phyloP scores from a whole-genome alignment of 495 filamentous ascomycete species.

The Penicillium nucicola region DNA sequence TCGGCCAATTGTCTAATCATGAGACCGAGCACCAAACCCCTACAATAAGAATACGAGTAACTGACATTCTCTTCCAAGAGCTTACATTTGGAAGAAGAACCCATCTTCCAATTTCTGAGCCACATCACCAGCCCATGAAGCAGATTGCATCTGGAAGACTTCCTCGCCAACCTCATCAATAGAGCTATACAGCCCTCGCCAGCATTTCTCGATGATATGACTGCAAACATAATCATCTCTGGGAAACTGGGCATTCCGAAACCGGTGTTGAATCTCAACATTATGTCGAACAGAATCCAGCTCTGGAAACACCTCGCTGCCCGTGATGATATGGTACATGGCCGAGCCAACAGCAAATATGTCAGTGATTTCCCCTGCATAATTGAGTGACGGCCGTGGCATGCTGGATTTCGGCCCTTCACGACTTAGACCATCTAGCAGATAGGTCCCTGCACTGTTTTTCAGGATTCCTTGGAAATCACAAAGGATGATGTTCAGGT shows the following conservation, averaged over 20 bases:
- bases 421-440: slow-evolving; percentile 11
- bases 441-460: not conserved
- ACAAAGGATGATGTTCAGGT: slow-evolving; percentile 10
- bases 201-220: slow-evolving; percentile 11
- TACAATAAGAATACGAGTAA: not conserved
- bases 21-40: not conserved
- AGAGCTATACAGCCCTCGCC: slow-evolving; percentile 5
- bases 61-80: no score
- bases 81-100: no score
- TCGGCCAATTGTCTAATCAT: not conserved
- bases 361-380: slow-evolving; percentile 15
- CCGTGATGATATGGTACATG: slow-evolving; percentile 18
- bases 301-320: slow-evolving; percentile 19
- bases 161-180: slow-evolving; percentile 1
- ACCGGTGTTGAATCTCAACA: not conserved
- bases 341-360: slow-evolving; percentile 22
- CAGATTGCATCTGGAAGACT: not conserved
- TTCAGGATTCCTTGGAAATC: slow-evolving; percentile 22
- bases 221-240: slow-evolving; percentile 2
- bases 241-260: slow-evolving; percentile 1
- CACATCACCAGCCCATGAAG: not conserved
- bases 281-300: slow-evolving; percentile 9
- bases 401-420: slow-evolving; percentile 19
- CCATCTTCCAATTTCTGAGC: not conserved
- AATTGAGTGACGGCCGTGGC: slow-evolving; percentile 7